Evolutionary conservation across 73 alveolate genomes (phyloP).

Genomic region (Tetrahymena malaccensis): DNA sequence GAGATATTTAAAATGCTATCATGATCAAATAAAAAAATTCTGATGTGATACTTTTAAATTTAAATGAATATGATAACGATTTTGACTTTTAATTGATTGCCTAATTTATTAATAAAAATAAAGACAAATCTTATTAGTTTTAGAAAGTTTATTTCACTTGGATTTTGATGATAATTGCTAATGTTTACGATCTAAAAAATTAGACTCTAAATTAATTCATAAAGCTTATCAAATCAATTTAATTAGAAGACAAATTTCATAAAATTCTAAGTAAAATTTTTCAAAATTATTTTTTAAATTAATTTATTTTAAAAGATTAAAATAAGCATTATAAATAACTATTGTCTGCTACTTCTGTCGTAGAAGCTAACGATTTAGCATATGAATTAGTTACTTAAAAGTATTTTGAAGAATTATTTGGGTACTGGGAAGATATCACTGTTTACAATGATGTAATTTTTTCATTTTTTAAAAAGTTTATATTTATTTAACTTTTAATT

Average conservation of each 20-base stretch:
- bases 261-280: neutral
- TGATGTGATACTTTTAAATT: neutral
- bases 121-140: neutral
- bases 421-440: neutral
- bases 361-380: neutral
- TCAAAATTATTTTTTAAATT: neutral
- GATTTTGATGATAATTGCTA: neutral
- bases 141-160: neutral
- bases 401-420: neutral
- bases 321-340: neutral
- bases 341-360: neutral
- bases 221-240: neutral
- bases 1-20: neutral
- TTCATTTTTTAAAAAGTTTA: neutral
- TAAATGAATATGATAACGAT: neutral
- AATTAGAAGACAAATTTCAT: neutral
- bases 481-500: no score
- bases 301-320: neutral
- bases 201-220: neutral
- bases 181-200: neutral
- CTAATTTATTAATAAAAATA: neutral
- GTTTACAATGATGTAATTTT: neutral
- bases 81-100: neutral
- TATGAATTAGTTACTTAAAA: neutral
- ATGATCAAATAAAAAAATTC: neutral